phyloP scores from a whole-genome alignment of 2,329 filamentous ascomycete species.

The Corynespora cassiicola region DNA sequence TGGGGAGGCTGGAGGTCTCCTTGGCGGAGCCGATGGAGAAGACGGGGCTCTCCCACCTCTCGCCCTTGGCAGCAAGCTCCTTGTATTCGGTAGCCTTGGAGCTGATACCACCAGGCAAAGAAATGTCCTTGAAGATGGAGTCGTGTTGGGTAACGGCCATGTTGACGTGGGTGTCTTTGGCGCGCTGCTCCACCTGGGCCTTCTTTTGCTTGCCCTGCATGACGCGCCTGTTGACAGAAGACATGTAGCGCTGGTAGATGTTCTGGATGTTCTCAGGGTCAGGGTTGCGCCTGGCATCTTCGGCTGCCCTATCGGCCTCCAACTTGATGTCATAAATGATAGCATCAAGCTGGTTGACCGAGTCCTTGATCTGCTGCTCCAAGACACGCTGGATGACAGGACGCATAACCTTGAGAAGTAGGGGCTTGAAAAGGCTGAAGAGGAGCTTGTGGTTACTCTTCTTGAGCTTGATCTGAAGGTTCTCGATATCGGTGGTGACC shows the following conservation, averaged over 20 bases:
- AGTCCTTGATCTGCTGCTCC: slow-evolving; percentile 87
- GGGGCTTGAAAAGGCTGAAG: slow-evolving; percentile 84
- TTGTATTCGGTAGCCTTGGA: slow-evolving; percentile 94
- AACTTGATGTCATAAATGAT: slow-evolving; percentile 78
- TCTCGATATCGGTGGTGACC: slow-evolving; percentile 80
- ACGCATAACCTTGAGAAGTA: slow-evolving; percentile 82
- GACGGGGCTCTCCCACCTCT: slow-evolving; percentile 92
- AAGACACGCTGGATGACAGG: slow-evolving; percentile 86
- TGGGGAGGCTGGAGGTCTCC: slow-evolving; percentile 75
- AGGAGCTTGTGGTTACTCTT: slow-evolving; percentile 94
- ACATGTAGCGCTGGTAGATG: slow-evolving; percentile 85
- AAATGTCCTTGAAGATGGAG: slow-evolving; percentile 88
- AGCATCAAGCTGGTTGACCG: slow-evolving; percentile 76
- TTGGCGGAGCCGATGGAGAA: slow-evolving; percentile 84
- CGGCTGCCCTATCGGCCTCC: slow-evolving; percentile 77
- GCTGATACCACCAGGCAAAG: slow-evolving; percentile 85
- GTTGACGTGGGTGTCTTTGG: slow-evolving; percentile 76
- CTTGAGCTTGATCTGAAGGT: slow-evolving; percentile 87
- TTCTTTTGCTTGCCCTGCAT: slow-evolving; percentile 81
- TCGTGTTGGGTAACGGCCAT: slow-evolving; percentile 86
- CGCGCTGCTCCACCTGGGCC: slow-evolving; percentile 55
- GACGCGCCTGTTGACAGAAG: slow-evolving; percentile 75
- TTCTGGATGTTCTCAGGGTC: slow-evolving; percentile 78
- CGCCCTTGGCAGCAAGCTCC: slow-evolving; percentile 84
- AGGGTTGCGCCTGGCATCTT: slow-evolving; percentile 66